phyloP scores from a whole-genome alignment of 805 yeast species.

The Starmerella ratchasimensis region DNA sequence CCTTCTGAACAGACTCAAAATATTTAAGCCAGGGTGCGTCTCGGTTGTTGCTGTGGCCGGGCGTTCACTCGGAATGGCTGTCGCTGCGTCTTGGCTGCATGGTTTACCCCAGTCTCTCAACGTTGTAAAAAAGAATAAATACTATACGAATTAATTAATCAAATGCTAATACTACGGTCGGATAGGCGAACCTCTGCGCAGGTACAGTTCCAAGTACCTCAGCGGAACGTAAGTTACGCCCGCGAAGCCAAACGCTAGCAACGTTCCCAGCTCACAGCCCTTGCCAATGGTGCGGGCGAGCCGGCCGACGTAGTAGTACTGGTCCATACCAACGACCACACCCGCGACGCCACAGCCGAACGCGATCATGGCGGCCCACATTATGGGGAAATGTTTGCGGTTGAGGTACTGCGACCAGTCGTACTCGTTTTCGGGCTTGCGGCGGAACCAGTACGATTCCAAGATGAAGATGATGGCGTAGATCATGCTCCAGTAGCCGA shows the following conservation, averaged over 20 bases:
- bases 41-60: too few species aligned
- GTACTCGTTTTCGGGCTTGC: constrained; percentile 37
- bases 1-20: too few species aligned
- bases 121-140: too few species aligned
- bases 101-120: too few species aligned
- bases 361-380: constrained; percentile 55
- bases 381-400: constrained; percentile 43
- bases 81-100: too few species aligned
- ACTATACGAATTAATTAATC: too few species aligned
- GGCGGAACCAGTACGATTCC: constrained; percentile 64
- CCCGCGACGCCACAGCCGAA: constrained; percentile 64
- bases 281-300: constrained; percentile 51
- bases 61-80: too few species aligned
- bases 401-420: constrained; percentile 69
- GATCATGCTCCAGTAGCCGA: constrained; percentile 82
- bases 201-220: constrained; percentile 51
- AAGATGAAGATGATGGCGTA: constrained; percentile 55
- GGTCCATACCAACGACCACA: constrained; percentile 78
- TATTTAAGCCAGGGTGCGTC: too few species aligned
- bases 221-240: constrained; percentile 48
- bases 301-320: constrained; percentile 70
- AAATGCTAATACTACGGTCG: too few species aligned
- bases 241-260: constrained; percentile 60
- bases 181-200: too few species aligned
- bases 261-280: constrained; percentile 71